A percentile compares a stretch with the other conserved stretches of the same genome.
These are phyloP conservation scores for Debaryomyces hansenii DNA, from an alignment of 805 yeast species.

Conservation along the genomic window DNA sequence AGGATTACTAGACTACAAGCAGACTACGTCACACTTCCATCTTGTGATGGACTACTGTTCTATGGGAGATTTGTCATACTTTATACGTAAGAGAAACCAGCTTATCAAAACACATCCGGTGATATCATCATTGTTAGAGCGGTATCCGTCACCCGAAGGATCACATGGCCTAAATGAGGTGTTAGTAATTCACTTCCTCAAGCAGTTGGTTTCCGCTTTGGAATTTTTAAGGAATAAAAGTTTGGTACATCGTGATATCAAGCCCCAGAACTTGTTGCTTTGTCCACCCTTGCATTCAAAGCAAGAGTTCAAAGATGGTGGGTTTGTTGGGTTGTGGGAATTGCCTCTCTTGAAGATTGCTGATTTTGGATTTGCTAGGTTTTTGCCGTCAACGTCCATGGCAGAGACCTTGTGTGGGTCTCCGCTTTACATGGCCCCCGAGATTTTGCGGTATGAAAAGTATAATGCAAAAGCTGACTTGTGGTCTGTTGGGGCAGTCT, in stretches of 20 bases:
- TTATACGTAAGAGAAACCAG: conserved; percentile 75
- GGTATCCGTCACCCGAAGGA: conserved; percentile 80
- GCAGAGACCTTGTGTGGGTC: conserved; percentile 98
- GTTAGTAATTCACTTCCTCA: conserved; percentile 78
- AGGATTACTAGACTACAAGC: conserved; percentile 76
- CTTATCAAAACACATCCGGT: conserved; percentile 74
- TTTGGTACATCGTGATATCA: conserved; percentile 91
- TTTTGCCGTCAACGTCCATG: conserved; percentile 87
- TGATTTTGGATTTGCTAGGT: conserved; percentile 96
- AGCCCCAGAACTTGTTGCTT: conserved; percentile 85
- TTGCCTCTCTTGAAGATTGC: conserved; percentile 91
- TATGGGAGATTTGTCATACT: conserved; percentile 87
- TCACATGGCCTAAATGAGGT: conserved; percentile 79
- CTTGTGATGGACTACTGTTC: conserved; percentile 96
- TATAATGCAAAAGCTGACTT: conserved; percentile 96
- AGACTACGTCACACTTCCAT: conserved; percentile 77
- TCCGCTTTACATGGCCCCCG: conserved; percentile 98
- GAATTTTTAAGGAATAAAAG: conserved; percentile 78
- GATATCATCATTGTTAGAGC: conserved; percentile 68
- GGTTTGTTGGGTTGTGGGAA: conserved; percentile 80
- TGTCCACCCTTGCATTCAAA: conserved; percentile 78
- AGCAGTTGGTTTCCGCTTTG: conserved; percentile 83
- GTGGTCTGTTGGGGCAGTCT: conserved; percentile 97
- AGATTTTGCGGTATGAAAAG: conserved; percentile 88
- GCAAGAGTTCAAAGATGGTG: conserved; percentile 53